Percentiles rank a stretch among this genome's conserved stretches.
Evolutionary conservation across 164 flowering plant genomes (phyloP).

Genomic region (Magnolia kwangsiensis): DNA sequence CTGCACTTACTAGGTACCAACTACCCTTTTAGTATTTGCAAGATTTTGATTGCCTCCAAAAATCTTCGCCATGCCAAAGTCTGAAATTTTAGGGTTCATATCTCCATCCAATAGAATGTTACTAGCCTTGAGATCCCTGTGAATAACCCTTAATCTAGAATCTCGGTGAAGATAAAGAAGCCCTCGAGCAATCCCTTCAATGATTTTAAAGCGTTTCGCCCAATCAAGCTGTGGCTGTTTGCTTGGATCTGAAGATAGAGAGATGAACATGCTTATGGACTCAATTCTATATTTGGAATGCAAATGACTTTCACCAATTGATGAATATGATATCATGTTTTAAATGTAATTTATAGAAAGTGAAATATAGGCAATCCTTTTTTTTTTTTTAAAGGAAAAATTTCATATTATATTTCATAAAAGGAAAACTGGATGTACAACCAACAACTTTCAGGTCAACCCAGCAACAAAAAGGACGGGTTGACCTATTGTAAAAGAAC

Average conservation of each 20-base stretch:
- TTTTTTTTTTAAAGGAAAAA: too few relatives aligned
- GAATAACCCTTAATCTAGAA: constrained; percentile 45
- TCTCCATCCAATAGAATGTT: constrained; percentile 34
- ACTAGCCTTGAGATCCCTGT: constrained; percentile 51
- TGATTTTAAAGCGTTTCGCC: constrained; percentile 19
- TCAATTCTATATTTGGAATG: too few relatives aligned
- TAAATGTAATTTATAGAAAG: too few relatives aligned
- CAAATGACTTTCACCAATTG: too few relatives aligned
- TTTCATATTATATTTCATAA: too few relatives aligned
- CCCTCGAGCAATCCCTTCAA: constrained; percentile 49
- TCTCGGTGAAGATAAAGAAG: constrained; percentile 59
- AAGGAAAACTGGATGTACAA: too few relatives aligned
- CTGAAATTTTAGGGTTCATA: constrained; percentile 45
- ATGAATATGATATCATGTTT: too few relatives aligned
- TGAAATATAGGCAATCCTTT: too few relatives aligned
- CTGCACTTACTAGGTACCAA: constrained; percentile 43
- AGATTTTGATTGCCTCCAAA: constrained; percentile 28
- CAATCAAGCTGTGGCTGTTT: constrained; percentile 13
- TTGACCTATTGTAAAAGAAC: too few relatives aligned
- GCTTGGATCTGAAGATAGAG: background rate
- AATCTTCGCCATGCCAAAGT: constrained; percentile 46
- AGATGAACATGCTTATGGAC: background rate
- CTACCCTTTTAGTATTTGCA: constrained; percentile 24
- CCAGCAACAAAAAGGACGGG: too few relatives aligned
- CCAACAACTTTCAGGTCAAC: too few relatives aligned